Base-by-base conservation (phyloP, 2,329 filamentous ascomycete species). In the Beauveria brongniartii region DNA sequence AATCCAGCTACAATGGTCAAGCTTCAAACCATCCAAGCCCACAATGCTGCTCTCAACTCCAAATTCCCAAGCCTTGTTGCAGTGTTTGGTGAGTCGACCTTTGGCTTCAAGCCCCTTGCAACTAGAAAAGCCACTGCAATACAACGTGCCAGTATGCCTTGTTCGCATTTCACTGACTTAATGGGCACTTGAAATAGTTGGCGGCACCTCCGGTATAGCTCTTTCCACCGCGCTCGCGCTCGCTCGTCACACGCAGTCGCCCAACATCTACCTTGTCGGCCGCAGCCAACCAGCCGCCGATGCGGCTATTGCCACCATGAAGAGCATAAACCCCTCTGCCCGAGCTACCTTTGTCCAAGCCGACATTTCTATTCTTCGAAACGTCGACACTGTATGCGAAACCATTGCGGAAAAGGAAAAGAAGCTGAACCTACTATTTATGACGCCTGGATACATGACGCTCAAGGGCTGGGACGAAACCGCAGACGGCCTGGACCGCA, bases 201-300 rank as follows among this genome's bases (percentile, higher is more conserved):
- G 80, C 50, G 80, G 75, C 43, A 83, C 80, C 2, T 75, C 73
- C 50, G 80, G 80, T 16, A 80, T 83, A 37, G 80, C 80, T 20
- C 71, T 78, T 63, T 69, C 72, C 12, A 75, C 79, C 1, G 67
- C 81, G 20, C 76, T 74, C 54, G 67, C 74, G 48, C 76, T 82
- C 48, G 75, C 73, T 22, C 72, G 74, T 46, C 66, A 74, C 28
- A 68, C 76, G 5, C 63, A 65, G 5, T 67, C 67, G 1, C 79
- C 80, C 1, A 75, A 71, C 28, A 71, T 80, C 53, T 83, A 83
- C 67, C 72, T 83, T 48, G 61, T 82, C 51, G 80, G 79, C 3
- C 75, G 81, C 14, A 54, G 50, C 50, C 50, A 53, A 22, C 26
- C 50, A 7, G 50, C 50, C 28, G 50, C 61, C 26, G 70, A 71